phyloP scores from a whole-genome alignment of 768 basidiomycete species.

The Macrocybe gigantea region DNA sequence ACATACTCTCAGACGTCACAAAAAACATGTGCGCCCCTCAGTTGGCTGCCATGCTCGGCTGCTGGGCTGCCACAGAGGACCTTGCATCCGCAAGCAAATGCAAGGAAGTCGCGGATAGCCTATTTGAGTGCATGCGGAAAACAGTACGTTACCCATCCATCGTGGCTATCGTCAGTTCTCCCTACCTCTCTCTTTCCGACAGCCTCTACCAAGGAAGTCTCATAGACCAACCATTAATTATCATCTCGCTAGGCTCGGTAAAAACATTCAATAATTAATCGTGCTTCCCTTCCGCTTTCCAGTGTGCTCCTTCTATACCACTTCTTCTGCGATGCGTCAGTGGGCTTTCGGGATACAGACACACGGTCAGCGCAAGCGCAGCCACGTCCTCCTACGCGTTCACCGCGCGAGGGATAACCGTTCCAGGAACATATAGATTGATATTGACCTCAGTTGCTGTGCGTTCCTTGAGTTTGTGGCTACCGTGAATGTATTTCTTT shows the following conservation, averaged over 20 bases:
- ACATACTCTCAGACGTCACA: slow-evolving; percentile 29
- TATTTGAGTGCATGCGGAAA: slow-evolving; percentile 83
- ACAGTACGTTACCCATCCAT: slow-evolving; percentile 47
- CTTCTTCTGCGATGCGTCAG: no score
- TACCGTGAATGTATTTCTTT: no score
- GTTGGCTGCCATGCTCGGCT: slow-evolving; percentile 75
- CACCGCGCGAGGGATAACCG: no score
- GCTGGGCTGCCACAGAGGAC: slow-evolving; percentile 78
- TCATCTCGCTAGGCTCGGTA: slow-evolving; percentile 76
- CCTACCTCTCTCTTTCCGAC: slow-evolving; percentile 6
- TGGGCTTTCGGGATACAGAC: no score
- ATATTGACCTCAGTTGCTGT: no score
- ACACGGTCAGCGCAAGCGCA: no score
- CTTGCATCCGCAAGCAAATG: slow-evolving; percentile 49
- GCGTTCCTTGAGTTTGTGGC: no score
- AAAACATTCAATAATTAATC: slow-evolving; percentile 55
- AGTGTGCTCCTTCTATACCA: no score
- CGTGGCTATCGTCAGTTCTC: slow-evolving; percentile 1
- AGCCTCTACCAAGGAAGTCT: slow-evolving; percentile 65
- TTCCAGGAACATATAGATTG: no score
- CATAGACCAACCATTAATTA: slow-evolving; percentile 84
- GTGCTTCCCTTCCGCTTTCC: no score
- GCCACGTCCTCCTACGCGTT: no score
- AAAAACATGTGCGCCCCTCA: slow-evolving; percentile 60
- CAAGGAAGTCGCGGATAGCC: slow-evolving; percentile 46